phyloP scores from a whole-genome alignment of 2,329 filamentous ascomycete genomes.

The Cordyceps tenuipes region DNA sequence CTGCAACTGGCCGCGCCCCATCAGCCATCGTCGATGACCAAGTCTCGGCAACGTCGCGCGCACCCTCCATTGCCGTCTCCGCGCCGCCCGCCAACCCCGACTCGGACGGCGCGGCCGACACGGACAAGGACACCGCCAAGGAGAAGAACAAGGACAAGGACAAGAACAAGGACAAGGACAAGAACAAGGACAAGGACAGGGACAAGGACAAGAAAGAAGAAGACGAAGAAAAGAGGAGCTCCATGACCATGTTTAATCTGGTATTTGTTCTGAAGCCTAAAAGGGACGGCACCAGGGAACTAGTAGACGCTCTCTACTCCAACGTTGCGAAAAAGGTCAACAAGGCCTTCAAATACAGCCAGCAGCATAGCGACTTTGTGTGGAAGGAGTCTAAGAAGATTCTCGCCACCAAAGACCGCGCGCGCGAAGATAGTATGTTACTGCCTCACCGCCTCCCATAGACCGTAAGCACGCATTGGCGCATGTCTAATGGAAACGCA shows the following conservation, averaged over 20 bases:
- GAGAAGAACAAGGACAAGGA: conserved; percentile 25
- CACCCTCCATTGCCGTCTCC: conserved; percentile 11
- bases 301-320: conserved; percentile 71
- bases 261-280: conserved; percentile 85
- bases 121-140: conserved; percentile 18
- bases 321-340: conserved; percentile 89
- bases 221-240: conserved; percentile 53
- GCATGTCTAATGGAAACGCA: conserved; percentile 19
- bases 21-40: conserved; percentile 19
- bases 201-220: conserved; percentile 35
- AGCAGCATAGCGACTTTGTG: conserved; percentile 82
- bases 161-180: too few relatives aligned
- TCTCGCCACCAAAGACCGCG: conserved; percentile 71
- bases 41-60: conserved; percentile 22
- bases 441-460: not conserved
- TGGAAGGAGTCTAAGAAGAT: conserved; percentile 86
- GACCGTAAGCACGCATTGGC: not conserved
- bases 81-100: conserved; percentile 12
- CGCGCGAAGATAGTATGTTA: conserved; percentile 55
- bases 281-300: conserved; percentile 63
- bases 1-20: conserved; percentile 11
- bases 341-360: conserved; percentile 86
- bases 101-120: conserved; percentile 15
- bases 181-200: too few relatives aligned
- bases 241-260: conserved; percentile 96